Base-by-base conservation (phyloP, 768 basidiomycete species). In the Rickenella mellea region DNA sequence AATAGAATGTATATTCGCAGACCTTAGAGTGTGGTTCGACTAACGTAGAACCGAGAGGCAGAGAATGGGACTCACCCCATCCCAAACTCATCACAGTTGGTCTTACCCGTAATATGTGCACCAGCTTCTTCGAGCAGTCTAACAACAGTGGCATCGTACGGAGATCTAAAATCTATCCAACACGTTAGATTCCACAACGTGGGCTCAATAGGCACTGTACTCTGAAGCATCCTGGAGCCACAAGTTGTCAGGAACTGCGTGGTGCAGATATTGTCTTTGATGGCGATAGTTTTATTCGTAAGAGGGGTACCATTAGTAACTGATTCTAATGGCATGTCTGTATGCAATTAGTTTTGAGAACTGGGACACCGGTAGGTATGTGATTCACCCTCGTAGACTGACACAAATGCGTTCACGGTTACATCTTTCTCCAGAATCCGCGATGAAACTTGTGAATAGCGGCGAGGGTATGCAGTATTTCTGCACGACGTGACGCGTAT, bases 71-170 rank as follows among this genome's bases (percentile, higher is more conserved):
- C 78, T 15, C 44, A 92, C 83, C 94, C 94, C 94, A 98, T 98
- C 1, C 94, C 94, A 61, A 98, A 98, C 61, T 98, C 93, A 56
- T 99, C 94, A 59, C 90, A 89, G 55, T 94, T 93, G 1, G 92
- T 82, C 63, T 96, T 96, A 1, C 91, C 94, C 2, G 84, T 54
- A 9, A 97, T 71, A 14, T 75, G 60, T 0, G 82, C 90, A 0
- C 90, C 91, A 0, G 68, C 63, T 1, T 65, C 47, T 1, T 69
- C 66, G 2, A 98, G 61, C 8, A 80, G 61, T 4, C 62, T 46
- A 0, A 96, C 86, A 5, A 84, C 85, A 1, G 90, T 94, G 38
- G 94, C 88, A 56, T 90, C 84, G 55, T 84, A 90, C 0, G 89
- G 88, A 0, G 93, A 78, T 0, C 51, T 59, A 54, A 86, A 96